These are phyloP conservation scores for Zygotorulaspora chibaensis DNA, from an alignment of 805 yeast genomes.

Conservation along the genomic window DNA sequence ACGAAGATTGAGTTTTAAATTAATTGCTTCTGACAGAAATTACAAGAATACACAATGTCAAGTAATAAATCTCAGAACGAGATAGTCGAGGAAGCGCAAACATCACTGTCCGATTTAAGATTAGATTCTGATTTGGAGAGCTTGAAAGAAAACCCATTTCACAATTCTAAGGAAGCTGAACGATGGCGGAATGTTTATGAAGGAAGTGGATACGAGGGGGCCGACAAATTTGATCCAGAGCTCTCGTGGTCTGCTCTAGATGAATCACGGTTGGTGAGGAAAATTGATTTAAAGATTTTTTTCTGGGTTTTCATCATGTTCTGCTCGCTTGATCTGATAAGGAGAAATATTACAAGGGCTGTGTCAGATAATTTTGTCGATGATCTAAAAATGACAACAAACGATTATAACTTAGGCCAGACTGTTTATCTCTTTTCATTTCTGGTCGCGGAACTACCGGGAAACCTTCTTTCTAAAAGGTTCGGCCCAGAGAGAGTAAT, in stretches of 20 bases:
- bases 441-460: slow-evolving; percentile 56
- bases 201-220: slow-evolving; percentile 48
- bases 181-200: too few relatives aligned
- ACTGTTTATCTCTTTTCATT: slow-evolving; percentile 51
- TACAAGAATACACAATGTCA: too few relatives aligned
- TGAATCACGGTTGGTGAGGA: slow-evolving; percentile 45
- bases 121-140: too few relatives aligned
- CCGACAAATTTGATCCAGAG: slow-evolving; percentile 51
- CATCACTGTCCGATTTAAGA: too few relatives aligned
- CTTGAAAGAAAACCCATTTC: too few relatives aligned
- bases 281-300: slow-evolving; percentile 51
- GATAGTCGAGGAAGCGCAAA: too few relatives aligned
- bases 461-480: slow-evolving; percentile 57
- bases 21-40: too few relatives aligned
- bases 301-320: slow-evolving; percentile 58
- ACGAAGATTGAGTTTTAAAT: too few relatives aligned
- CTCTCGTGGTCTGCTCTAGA: slow-evolving; percentile 52
- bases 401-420: slow-evolving; percentile 56
- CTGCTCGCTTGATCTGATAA: slow-evolving; percentile 51
- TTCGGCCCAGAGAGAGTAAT: slow-evolving; percentile 61
- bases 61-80: too few relatives aligned
- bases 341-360: slow-evolving; percentile 55
- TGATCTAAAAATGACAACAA: slow-evolving; percentile 50
- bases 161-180: too few relatives aligned
- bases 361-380: slow-evolving; percentile 50